phyloP scores from a whole-genome alignment of 2,329 filamentous ascomycete genomes.

The Botrytis elliptica region DNA sequence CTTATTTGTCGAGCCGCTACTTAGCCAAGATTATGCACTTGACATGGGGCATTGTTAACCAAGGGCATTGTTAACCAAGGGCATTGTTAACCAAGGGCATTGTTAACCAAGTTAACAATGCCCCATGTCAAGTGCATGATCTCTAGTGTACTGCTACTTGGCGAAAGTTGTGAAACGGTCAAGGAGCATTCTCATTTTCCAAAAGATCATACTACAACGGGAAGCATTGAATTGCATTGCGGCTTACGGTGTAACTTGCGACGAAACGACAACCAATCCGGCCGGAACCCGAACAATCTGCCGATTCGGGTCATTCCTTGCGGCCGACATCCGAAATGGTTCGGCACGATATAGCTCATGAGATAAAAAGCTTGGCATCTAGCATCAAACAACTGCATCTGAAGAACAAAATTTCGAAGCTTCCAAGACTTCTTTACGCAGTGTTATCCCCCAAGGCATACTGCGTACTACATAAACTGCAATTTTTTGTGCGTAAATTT shows the following conservation, averaged over 20 bases:
- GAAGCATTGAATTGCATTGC: neutral
- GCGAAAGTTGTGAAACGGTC: too few species aligned
- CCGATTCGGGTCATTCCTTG: neutral
- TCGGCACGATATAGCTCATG: neutral
- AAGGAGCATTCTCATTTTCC: too few species aligned
- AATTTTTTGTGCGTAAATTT: fast-evolving
- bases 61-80: too few species aligned
- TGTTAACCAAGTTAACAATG: too few species aligned
- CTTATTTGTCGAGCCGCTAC: too few species aligned
- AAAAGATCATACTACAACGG: too few species aligned
- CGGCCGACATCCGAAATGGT: neutral
- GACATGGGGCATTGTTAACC: too few species aligned
- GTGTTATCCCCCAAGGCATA: neutral
- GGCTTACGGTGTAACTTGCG: neutral
- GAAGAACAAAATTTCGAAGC: neutral
- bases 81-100: too few species aligned
- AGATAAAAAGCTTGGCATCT: neutral
- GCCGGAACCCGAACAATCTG: neutral
- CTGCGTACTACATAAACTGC: neutral
- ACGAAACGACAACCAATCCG: neutral
- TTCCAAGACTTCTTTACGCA: neutral
- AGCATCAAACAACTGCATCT: neutral
- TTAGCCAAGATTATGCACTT: too few species aligned
- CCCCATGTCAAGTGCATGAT: too few species aligned
- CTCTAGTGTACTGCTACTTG: too few species aligned